These are phyloP conservation scores for Wickerhamiella azyma DNA, from an alignment of 805 yeast species.

Conservation along the genomic window DNA sequence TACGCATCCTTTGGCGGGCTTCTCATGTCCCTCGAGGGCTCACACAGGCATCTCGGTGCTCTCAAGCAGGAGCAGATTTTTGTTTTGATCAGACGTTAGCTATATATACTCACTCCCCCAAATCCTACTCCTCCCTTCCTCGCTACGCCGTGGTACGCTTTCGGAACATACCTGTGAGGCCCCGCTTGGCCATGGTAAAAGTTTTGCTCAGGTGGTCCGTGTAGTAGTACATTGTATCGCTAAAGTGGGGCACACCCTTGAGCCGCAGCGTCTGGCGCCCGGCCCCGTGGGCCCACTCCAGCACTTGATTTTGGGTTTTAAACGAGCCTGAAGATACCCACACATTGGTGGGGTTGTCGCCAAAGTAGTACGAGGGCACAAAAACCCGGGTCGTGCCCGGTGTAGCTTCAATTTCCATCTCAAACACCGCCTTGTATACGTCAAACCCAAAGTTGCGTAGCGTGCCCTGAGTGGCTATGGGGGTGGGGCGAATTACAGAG, in stretches of 20 bases:
- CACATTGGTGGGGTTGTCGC: background rate
- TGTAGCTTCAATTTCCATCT: conserved; percentile 31
- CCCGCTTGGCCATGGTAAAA: conserved; percentile 1
- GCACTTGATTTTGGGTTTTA: conserved; percentile 12
- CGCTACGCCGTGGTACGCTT: background rate
- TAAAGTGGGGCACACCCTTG: conserved; percentile 15
- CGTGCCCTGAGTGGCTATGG: conserved; percentile 48
- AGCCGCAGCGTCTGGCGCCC: conserved; percentile 14
- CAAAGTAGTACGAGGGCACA: conserved; percentile 64
- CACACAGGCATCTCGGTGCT: conserved; percentile 72
- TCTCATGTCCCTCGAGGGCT: conserved; percentile 86
- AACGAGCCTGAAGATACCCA: conserved; percentile 12
- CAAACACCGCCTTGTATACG: conserved; percentile 34
- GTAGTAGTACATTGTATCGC: conserved; percentile 16
- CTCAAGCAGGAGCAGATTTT: conserved; percentile 92
- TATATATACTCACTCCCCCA: too few species aligned
- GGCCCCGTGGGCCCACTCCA: conserved; percentile 16
- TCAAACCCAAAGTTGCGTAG: conserved; percentile 47
- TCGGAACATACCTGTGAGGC: background rate
- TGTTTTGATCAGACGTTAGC: conserved; percentile 63
- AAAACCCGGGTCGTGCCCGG: conserved; percentile 28
- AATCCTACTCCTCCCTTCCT: too few species aligned
- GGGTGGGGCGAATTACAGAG: conserved; percentile 69
- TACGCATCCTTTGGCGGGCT: conserved; percentile 94
- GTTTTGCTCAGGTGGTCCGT: conserved; percentile 13